phyloP scores from a whole-genome alignment of 306 rosid genomes.

The Cucumis cinereus region DNA sequence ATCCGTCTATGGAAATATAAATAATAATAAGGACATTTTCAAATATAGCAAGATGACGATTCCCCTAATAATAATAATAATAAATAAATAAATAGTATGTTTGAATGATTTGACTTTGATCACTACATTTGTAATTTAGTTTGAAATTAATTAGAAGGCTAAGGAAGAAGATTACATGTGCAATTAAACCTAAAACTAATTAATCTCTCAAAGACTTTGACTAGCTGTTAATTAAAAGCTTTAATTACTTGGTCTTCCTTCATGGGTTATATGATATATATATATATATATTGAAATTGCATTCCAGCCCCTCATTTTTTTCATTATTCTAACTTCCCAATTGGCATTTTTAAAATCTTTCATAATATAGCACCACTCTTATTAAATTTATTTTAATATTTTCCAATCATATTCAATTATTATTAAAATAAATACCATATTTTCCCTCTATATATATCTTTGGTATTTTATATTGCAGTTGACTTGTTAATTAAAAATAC shows the following conservation, averaged over 20 bases:
- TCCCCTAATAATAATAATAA: no score
- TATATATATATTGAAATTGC: no score
- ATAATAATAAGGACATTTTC: no score
- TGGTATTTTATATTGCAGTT: background rate
- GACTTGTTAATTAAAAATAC: background rate
- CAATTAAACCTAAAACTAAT: background rate
- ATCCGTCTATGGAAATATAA: no score
- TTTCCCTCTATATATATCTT: no score
- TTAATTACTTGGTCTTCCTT: background rate
- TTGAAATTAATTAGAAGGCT: background rate
- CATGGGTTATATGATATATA: background rate
- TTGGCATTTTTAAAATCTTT: background rate
- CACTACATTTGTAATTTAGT: no score
- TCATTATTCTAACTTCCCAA: background rate
- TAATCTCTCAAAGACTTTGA: background rate
- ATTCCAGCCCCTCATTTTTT: no score
- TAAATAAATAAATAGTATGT: background rate
- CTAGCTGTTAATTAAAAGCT: background rate
- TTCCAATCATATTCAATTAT: background rate
- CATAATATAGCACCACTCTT: background rate
- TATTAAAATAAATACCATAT: background rate
- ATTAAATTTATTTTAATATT: background rate
- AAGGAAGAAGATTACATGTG: background rate
- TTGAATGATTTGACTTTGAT: background rate
- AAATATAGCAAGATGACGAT: no score